Evolutionary conservation across 306 rosid genomes (phyloP), one percentile per base, ranked within the genome.

Genomic region (Glycine latifolia): DNA sequence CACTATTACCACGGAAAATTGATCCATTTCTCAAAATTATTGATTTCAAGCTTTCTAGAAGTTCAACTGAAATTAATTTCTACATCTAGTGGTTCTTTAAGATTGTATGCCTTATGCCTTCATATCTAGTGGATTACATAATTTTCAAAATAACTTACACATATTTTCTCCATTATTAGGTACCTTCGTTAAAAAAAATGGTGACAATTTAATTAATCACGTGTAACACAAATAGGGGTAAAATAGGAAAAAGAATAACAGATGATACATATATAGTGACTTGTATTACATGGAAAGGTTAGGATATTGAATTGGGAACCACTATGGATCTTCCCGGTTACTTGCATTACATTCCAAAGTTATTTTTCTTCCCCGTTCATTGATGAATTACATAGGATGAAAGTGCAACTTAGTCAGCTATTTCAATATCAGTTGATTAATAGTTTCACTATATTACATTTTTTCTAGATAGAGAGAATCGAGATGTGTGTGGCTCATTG

Each of bases 51-150:
- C 15, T 68, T 17, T 47, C 43, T 63, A 63, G 65, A 46, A 79
- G 53, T 70, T 79, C 72, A 71, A 33, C 55, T 60, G 3, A 80
- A 35, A 71, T 16, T 33, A 47, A 46, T 58, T 79, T 79, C 78
- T 79, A 79, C 2, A 26, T 59, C 59, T 14, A 41, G 10, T 49
- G 31, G 31, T 60, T 37, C 60, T 69, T 37, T 49, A 10, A 33
- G 54, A 59, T 37, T 16, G 59, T 58, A 15, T 60, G 61, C 16
- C 54, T 13, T 46, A 33, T 58, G 70, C 49, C 37, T 9, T 70
- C 72, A 13, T 53, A 33, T 41, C 55, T 26, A 1, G 52, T 33
- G 37, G 33, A 16, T 41, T 65, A 15, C n/a, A 52, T n/a, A 53
- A 39, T 12, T 53, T 78, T 67, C 31, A 41, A 47, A 78, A 53